These are phyloP conservation scores for Talaromyces rugulosus DNA, from an alignment of 2,329 filamentous ascomycete genomes.

Conservation along the genomic window DNA sequence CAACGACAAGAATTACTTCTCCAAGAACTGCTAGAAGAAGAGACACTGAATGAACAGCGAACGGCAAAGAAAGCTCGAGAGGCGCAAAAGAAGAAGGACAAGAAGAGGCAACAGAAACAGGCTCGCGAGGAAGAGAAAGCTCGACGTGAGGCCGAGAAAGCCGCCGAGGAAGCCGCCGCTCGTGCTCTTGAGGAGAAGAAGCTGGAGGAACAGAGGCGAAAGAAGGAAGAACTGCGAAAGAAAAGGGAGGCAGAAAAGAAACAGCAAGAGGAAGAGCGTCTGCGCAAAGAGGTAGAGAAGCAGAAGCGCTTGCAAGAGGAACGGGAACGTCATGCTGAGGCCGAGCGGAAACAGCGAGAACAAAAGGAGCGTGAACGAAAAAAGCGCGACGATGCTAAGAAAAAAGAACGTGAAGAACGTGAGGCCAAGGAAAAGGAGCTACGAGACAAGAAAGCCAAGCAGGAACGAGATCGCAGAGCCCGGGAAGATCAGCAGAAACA, in stretches of 20 bases:
- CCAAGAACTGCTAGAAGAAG: conserved; percentile 86
- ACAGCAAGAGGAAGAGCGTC: conserved; percentile 81
- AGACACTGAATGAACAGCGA: conserved; percentile 67
- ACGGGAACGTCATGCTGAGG: conserved; percentile 77
- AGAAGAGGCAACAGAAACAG: conserved; percentile 82
- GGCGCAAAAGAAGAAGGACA: conserved; percentile 92
- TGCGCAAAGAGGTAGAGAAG: conserved; percentile 80
- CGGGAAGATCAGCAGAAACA: conserved; percentile 48
- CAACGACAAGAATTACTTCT: conserved; percentile 88
- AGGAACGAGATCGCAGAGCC: conserved; percentile 57
- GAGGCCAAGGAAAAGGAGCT: conserved; percentile 67
- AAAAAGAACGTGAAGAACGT: conserved; percentile 66
- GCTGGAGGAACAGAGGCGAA: conserved; percentile 73
- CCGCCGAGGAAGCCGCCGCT: conserved; percentile 75
- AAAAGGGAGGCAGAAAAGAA: conserved; percentile 89
- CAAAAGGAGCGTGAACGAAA: conserved; percentile 78
- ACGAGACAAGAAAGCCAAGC: conserved; percentile 62
- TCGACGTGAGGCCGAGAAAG: conserved; percentile 80
- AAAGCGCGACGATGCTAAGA: conserved; percentile 65
- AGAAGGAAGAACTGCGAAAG: conserved; percentile 83
- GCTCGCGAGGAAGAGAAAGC: conserved; percentile 88
- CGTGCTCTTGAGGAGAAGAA: conserved; percentile 73
- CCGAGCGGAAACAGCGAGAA: conserved; percentile 77
- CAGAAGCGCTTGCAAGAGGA: conserved; percentile 76
- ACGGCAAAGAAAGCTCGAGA: conserved; percentile 93